A percentile compares a stretch with the other conserved stretches of the same genome.
Conservation (phyloP, 805 yeast genomes). For the Martiniozyma abietophila region DNA sequence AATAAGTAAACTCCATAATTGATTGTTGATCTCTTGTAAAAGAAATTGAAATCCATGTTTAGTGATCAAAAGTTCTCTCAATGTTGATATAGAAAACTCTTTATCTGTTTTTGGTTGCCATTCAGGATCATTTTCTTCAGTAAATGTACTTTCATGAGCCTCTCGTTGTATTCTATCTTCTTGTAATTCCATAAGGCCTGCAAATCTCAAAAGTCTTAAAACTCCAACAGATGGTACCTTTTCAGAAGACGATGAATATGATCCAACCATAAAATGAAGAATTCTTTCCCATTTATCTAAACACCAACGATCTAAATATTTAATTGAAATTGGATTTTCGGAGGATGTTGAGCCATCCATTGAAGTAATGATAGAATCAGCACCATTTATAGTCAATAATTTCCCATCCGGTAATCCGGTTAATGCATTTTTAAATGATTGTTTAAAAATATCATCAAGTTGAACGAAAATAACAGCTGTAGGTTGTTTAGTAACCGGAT, state of each 20-base stretch:
- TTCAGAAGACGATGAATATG: constrained; percentile 47
- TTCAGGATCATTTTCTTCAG: constrained; percentile 15
- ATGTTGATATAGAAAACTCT: constrained; percentile 13
- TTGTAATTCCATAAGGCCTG: constrained; percentile 78
- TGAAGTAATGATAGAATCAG: constrained; percentile 5
- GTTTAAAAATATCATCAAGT: constrained; percentile 65
- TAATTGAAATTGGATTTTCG: constrained; percentile 48
- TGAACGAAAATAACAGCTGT: constrained; percentile 29
- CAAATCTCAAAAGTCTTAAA: constrained; percentile 60
- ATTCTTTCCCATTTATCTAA: constrained; percentile 89
- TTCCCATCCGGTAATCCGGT: constrained; percentile 43
- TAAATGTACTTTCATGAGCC: constrained; percentile 8
- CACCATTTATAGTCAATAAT: constrained; percentile 2
- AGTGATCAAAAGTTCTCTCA: constrained; percentile 55
- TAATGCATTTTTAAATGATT: constrained; percentile 69
- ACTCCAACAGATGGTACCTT: constrained; percentile 68
- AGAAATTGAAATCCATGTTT: constrained; percentile 90
- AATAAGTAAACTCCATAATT: constrained; percentile 83
- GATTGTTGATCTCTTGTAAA: constrained; percentile 86
- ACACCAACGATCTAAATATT: constrained; percentile 70
- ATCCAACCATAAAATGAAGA: constrained; percentile 95
- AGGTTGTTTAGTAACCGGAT: constrained; percentile 28
- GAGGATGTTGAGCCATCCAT: too few relatives aligned
- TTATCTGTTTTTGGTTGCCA: constrained; percentile 14
- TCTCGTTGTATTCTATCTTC: constrained; percentile 24